These are phyloP conservation scores for Chlamydomonas urium DNA, from an alignment of 139 green algal species.

Conservation along the genomic window DNA sequence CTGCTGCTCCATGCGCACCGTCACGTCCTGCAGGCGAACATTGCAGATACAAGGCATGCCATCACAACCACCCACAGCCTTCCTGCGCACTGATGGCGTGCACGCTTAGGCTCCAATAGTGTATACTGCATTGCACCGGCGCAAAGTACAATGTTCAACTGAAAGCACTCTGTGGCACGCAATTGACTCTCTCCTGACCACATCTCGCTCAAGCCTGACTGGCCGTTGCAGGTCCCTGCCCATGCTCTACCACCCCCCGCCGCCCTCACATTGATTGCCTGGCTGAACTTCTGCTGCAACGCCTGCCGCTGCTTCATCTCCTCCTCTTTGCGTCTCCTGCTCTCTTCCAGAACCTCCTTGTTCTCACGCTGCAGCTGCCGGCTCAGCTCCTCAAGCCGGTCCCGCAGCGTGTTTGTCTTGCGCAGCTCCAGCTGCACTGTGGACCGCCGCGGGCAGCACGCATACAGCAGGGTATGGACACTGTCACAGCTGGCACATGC, in stretches of 20 bases:
- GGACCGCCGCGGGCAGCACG: neutral
- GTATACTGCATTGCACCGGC: too few relatives aligned
- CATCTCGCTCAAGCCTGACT: too few relatives aligned
- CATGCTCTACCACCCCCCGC: too few relatives aligned
- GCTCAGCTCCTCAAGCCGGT: constrained; percentile 41
- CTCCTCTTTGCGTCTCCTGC: constrained; percentile 24
- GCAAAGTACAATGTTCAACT: too few relatives aligned
- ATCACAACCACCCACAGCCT: too few relatives aligned
- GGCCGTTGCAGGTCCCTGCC: too few relatives aligned
- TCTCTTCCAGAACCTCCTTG: constrained; percentile 29
- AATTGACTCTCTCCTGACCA: too few relatives aligned
- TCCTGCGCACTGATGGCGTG: too few relatives aligned
- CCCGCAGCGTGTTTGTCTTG: constrained; percentile 27
- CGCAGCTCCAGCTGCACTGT: constrained; percentile 34
- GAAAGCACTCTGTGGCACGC: too few relatives aligned
- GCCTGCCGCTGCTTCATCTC: constrained; percentile 33
- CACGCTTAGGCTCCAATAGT: too few relatives aligned
- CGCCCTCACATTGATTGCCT: constrained; percentile 28
- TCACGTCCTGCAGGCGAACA: constrained; percentile 29
- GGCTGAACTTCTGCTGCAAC: constrained; percentile 27
- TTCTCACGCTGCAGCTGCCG: constrained; percentile 42
- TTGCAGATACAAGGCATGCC: too few relatives aligned
- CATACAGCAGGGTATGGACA: neutral
- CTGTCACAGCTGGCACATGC: neutral
- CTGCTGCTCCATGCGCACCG: constrained; percentile 33